Evolutionary conservation across 1,139 yeast species (phyloP), one percentile per base, ranked within the genome.

Genomic region (Pichia sp.): DNA sequence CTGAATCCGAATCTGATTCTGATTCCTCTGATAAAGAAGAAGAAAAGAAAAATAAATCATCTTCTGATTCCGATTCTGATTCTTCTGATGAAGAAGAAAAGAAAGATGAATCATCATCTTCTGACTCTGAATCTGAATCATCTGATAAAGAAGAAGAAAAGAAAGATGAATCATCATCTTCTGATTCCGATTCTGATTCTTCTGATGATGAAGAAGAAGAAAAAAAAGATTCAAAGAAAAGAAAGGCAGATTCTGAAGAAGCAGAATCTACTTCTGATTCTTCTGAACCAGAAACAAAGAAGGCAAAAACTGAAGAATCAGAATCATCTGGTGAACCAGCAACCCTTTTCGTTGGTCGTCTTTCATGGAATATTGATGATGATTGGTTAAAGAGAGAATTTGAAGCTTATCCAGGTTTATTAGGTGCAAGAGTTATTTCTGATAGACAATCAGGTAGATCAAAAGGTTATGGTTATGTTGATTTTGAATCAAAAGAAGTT

Each of bases 391-490:
- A 76, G 69, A 75, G 83, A 58, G 97, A 88, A 74, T 92, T 92
- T 68, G 89, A 83, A 67, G 78, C 78, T 56, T 66, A 79, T 58
- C 95, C 90, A 44, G 95, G 95, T 69, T 92, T 89, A 54, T 63
- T 79, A 43, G 69, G 83, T 61, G 97, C 97, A 58, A 85, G 98
- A 74, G 96, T 92, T 60, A 86, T 92, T 66, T 81, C 83, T 72
- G 97, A 92, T 72, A 84, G 94, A 73, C 86, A 83, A 57, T 77
- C 94, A 51, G 96, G 96, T 61, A 86, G 87, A 73, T 87, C 96
- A 49, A 84, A 94, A 78, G 98, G 98, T 68, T 92, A 86, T 76
- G 98, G 98, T 64, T 92, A 92, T 73, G 96, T 92, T 69, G 98
- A 92, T 68, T 92, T 92, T 66, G 88, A 81, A 61, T 70, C 76